phyloP scores from a whole-genome alignment of 1,284 basidiomycete species.

The Stereum hirsutum region DNA sequence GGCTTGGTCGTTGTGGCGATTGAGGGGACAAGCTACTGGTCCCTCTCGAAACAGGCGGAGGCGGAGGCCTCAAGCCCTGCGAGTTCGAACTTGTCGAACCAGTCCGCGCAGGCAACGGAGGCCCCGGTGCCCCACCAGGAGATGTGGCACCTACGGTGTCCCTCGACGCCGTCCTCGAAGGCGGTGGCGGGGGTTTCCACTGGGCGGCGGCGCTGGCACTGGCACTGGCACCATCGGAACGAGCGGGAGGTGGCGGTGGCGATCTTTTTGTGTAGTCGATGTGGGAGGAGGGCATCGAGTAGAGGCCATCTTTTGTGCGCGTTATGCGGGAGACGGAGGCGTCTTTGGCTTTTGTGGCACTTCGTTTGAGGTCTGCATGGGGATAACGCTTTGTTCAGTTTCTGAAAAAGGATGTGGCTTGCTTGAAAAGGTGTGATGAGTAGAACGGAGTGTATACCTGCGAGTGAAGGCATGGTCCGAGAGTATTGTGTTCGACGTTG shows the following conservation, averaged over 20 bases:
- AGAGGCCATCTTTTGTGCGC: slow-evolving; percentile 45
- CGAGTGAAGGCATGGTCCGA: no score
- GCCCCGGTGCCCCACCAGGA: not conserved
- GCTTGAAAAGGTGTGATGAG: no score
- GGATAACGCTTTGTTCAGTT: slow-evolving; percentile 20
- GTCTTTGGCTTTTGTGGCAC: slow-evolving; percentile 51
- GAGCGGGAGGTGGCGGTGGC: slow-evolving; percentile 19
- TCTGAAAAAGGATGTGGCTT: no score
- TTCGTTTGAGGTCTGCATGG: slow-evolving; percentile 53
- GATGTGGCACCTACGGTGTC: no score
- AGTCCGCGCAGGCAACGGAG: not conserved
- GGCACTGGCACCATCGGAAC: not conserved
- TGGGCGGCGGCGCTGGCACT: not conserved
- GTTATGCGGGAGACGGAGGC: slow-evolving; percentile 39
- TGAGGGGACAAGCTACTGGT: no score
- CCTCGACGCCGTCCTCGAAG: no score
- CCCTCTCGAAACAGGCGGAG: not conserved
- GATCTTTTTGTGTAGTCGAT: slow-evolving; percentile 36
- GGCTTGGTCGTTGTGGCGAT: no score
- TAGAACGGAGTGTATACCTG: no score
- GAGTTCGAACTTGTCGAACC: not conserved
- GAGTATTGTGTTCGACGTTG: no score
- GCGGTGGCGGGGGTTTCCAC: not conserved
- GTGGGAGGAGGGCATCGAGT: slow-evolving; percentile 48
- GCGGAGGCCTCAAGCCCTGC: slow-evolving; percentile 11